Percentiles rank a stretch among this genome's conserved stretches.
phyloP scores from a whole-genome alignment of 805 yeast genomes.

The Starmerella apis region DNA sequence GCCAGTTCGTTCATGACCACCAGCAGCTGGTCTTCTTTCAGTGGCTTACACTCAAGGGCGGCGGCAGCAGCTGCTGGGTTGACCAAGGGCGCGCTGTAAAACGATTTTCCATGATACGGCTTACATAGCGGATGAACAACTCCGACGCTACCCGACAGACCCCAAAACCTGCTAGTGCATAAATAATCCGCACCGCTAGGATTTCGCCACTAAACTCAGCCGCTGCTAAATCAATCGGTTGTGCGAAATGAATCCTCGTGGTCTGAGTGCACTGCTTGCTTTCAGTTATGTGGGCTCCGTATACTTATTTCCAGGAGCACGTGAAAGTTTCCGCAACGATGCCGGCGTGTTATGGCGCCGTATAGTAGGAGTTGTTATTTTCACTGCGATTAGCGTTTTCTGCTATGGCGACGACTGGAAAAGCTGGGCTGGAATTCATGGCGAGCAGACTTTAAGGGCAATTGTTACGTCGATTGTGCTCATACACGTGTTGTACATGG shows the following conservation, averaged over 20 bases:
- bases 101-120: not conserved
- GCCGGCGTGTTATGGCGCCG: constrained; percentile 16
- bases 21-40: not conserved
- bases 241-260: constrained; percentile 13
- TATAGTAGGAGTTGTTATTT: constrained; percentile 11
- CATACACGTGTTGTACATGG: constrained; percentile 12
- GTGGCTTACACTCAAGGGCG: too few species aligned
- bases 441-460: not conserved
- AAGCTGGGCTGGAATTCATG: constrained; percentile 11
- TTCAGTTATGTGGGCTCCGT: constrained; percentile 21
- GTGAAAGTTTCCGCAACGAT: constrained; percentile 7
- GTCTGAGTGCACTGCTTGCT: constrained; percentile 7
- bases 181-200: not conserved
- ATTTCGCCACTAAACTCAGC: not conserved
- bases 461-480: not conserved
- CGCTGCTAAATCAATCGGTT: too few species aligned
- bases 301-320: constrained; percentile 21
- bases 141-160: not conserved
- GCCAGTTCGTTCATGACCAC: constrained; percentile 11
- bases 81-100: too few species aligned
- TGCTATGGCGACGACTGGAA: constrained; percentile 1
- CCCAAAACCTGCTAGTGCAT: not conserved
- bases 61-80: too few species aligned
- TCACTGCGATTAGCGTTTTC: constrained; percentile 4
- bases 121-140: not conserved